Base-by-base conservation (phyloP, 1,284 basidiomycete genomes). In the Leccinum griseonigrum region DNA sequence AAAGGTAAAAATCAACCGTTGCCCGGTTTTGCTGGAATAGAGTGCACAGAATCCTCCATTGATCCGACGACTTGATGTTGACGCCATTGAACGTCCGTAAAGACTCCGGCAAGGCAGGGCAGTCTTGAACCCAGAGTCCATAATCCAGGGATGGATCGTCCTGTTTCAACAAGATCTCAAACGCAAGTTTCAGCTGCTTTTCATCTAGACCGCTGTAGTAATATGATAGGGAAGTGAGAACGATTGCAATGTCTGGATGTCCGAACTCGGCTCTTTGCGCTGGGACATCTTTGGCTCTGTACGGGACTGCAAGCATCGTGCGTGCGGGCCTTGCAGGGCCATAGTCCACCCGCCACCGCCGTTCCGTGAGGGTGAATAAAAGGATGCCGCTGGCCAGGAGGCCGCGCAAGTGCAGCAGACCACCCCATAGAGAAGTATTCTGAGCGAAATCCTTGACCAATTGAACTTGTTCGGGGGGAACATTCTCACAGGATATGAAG, bases 221-320 rank as follows among this genome's bases (percentile, higher is more conserved):
- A 59, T 85, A 85, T 0, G 76, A 77, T 14, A 85, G 71, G 57
- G 77, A 84, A 0, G 84, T 85, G 36, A 85, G 72, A 11, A 73
- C 61, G 54, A 84, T 71, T 1, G 77, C 74, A 26, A 85, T 73
- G 32, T 85, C 83, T 0, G 83, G 83, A 67, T 85, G 83, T 1
- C 81, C 83, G 60, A 85, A 85, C 54, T 85, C 83, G 18, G 84
- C 81, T 38, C 78, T 74, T 38, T 73, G 61, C 11, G 81, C 74
- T 0, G 83, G 83, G 2, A 79, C 72, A 61, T 85, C 84, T 66
- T 85, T 85, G 0, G 83, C 83, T 28, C 79, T 72, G 63, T 82
- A 85, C 1, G 83, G 83, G 0, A 85, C 83, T 0, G 84, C 83
- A 3, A 85, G 72, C 62, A 79, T 74, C 1, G 84, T 78, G 11